A percentile compares a stretch with the other conserved stretches of the same genome.
Evolutionary conservation across 148 eudicot species (phyloP).

Genomic region (Persicaria maculosa): DNA sequence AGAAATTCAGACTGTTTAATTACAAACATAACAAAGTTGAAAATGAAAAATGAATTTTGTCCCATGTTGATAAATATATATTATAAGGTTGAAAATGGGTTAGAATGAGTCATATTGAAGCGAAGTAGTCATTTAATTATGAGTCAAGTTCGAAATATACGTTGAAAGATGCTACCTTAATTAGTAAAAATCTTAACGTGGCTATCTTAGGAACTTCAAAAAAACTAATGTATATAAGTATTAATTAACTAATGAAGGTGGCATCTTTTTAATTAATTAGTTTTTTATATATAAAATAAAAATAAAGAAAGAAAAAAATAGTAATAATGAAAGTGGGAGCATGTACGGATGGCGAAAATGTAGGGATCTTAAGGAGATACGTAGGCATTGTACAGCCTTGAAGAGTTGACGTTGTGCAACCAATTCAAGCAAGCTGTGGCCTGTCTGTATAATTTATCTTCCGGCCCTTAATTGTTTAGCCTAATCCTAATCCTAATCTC

Average conservation of each 20-base stretch:
- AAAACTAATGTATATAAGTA: too few species aligned
- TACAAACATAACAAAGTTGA: too few species aligned
- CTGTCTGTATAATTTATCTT: background rate
- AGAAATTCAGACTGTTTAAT: too few species aligned
- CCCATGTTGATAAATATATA: too few species aligned
- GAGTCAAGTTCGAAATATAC: too few species aligned
- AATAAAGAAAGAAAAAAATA: background rate
- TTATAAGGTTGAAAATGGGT: too few species aligned
- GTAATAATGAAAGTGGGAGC: background rate
- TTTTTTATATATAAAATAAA: background rate
- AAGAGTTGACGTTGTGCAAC: background rate
- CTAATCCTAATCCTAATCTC: background rate
- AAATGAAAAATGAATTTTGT: too few species aligned
- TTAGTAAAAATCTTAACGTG: background rate
- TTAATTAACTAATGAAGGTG: background rate
- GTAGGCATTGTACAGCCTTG: background rate
- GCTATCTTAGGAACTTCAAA: background rate
- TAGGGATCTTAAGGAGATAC: slow-evolving; percentile 1
- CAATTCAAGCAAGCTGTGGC: background rate
- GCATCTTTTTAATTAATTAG: background rate
- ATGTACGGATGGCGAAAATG: slow-evolving; percentile 7
- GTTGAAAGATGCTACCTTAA: too few species aligned
- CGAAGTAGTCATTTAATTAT: too few species aligned
- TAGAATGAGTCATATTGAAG: too few species aligned
- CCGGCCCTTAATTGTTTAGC: too few species aligned